These are phyloP conservation scores for Manihot esculenta DNA, from an alignment of 441 rosid species.

Conservation along the genomic window DNA sequence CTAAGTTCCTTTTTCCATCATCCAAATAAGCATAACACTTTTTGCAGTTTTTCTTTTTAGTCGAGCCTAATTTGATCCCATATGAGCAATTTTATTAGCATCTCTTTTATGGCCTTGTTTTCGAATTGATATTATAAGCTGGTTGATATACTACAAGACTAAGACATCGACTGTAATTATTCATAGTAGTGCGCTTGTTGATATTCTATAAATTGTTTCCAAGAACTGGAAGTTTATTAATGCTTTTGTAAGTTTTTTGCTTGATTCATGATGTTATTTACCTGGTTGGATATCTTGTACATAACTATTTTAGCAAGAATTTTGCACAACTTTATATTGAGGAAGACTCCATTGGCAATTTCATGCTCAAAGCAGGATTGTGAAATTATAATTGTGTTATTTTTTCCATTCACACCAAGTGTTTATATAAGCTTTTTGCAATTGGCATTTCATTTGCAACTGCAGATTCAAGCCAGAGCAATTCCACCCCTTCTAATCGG, in stretches of 20 bases:
- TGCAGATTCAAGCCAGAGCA: conserved; percentile 88
- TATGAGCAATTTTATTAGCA: too few relatives aligned
- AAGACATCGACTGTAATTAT: too few relatives aligned
- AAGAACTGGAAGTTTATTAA: too few relatives aligned
- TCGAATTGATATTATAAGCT: too few relatives aligned
- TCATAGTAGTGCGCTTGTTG: too few relatives aligned
- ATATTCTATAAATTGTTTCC: too few relatives aligned
- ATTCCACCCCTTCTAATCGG: conserved; percentile 74
- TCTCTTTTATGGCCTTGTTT: too few relatives aligned
- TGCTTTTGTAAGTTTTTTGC: neutral
- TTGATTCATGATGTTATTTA: neutral
- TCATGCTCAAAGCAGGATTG: neutral
- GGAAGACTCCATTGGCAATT: neutral
- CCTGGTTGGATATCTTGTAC: neutral
- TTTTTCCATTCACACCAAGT: neutral
- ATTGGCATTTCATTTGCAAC: conserved; percentile 13
- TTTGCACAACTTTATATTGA: neutral
- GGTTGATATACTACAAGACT: too few relatives aligned
- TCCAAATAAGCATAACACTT: too few relatives aligned
- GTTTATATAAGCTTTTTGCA: neutral
- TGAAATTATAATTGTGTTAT: neutral
- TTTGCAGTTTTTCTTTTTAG: too few relatives aligned
- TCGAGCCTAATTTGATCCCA: too few relatives aligned
- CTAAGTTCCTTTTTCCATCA: too few relatives aligned
- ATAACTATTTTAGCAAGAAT: neutral